phyloP scores from a whole-genome alignment of 176 grass and related monocot genomes.

The Triticum aestivum region IWGSC_CS_RefSeq_v2.1 NC_057799.1:198893584-198894083 shows the following conservation, averaged over 20 bases:
- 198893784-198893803: slow-evolving; percentile 69
- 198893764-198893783: slow-evolving; percentile 78
- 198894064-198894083: slow-evolving; percentile 41
- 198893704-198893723: slow-evolving; percentile 61
- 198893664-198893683: slow-evolving; percentile 82
- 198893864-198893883: slow-evolving; percentile 21
- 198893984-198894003: slow-evolving; percentile 32
- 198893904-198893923: slow-evolving; percentile 10
- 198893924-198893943: slow-evolving; percentile 45
- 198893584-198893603: slow-evolving; percentile 69
- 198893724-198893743: slow-evolving; percentile 78
- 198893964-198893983: slow-evolving; percentile 29
- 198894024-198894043: slow-evolving; percentile 20
- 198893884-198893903: slow-evolving; percentile 39
- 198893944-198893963: slow-evolving; percentile 74
- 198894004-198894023: slow-evolving; percentile 60
- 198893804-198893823: slow-evolving; percentile 63
- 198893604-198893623: slow-evolving; percentile 75
- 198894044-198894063: slow-evolving; percentile 25
- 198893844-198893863: slow-evolving; percentile 14
- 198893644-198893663: slow-evolving; percentile 71
- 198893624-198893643: slow-evolving; percentile 71
- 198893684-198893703: slow-evolving; percentile 80
- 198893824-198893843: slow-evolving; percentile 27
- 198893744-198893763: slow-evolving; percentile 67